A percentile compares a stretch with the other conserved stretches of the same genome.
Evolutionary conservation across 2,329 filamentous ascomycete species (phyloP).

Genomic region (Myrmaecium sp.): DNA sequence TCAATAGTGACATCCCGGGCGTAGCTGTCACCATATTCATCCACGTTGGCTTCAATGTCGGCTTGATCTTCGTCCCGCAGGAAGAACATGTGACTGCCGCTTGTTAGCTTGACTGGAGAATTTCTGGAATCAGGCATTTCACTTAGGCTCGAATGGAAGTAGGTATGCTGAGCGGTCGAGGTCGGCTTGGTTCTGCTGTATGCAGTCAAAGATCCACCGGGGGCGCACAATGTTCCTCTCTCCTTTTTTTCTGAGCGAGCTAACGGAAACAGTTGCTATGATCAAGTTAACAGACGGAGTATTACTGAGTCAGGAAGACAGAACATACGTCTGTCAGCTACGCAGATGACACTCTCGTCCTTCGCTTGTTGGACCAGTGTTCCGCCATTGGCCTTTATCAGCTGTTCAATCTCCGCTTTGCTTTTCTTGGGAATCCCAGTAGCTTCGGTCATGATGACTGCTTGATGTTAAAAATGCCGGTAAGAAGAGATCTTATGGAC

Average conservation of each 20-base stretch:
- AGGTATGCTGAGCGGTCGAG: conserved; percentile 36
- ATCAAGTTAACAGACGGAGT: conserved; percentile 4
- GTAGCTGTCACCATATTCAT: conserved; percentile 72
- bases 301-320: conserved; percentile 2
- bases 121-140: conserved; percentile 2
- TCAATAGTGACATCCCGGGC: conserved; percentile 47
- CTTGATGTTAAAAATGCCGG: background rate
- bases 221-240: conserved; percentile 59
- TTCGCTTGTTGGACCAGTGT: conserved; percentile 55
- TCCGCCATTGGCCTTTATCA: conserved; percentile 75
- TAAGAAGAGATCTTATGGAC: conserved; percentile 5
- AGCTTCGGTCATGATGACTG: conserved; percentile 55
- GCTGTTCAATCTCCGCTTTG: conserved; percentile 61
- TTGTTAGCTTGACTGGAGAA: conserved; percentile 16
- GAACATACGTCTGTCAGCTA: conserved; percentile 62
- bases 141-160: conserved; percentile 45
- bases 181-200: conserved; percentile 43
- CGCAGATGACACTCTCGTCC: conserved; percentile 45
- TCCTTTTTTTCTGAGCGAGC: conserved; percentile 59
- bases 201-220: conserved; percentile 69
- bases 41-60: conserved; percentile 45
- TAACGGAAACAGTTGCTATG: conserved; percentile 53
- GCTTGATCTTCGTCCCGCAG: conserved; percentile 39
- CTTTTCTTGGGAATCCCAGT: conserved; percentile 49
- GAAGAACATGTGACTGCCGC: conserved; percentile 55